Evolutionary conservation across 805 yeast species (phyloP), one percentile per base, ranked within the genome.

Genomic region (Pichia californica): DNA sequence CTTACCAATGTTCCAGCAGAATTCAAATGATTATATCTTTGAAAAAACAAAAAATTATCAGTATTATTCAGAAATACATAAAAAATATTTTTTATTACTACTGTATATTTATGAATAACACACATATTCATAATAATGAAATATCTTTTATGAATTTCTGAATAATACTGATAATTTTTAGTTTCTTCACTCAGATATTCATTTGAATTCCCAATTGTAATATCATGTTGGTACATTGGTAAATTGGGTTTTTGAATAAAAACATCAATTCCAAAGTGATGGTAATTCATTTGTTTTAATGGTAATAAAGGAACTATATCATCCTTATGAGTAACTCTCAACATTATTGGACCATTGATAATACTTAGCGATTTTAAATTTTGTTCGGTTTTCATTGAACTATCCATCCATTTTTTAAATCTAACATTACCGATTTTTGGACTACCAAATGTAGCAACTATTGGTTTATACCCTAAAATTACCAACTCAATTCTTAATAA

Each of bases 241-340:
- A n/a, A n/a, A 23, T 23, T 23, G 25, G 25, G 3, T 68, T 40
- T 2, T 33, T 15, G 31, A 14, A 78, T 74, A 36, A 59, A 61
- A 33, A 77, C 66, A 48, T 78, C 77, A 36, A 69, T 64, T 1
- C 86, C 86, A 3, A 72, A 68, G 40, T 76, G 80, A 2, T 44
- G 46, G 41, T 47, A 62, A 1, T 55, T 53, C 40, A 65, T 50
- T 23, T 64, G 65, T 2, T 69, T 62, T 9, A 83, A 79, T 5
- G 88, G 89, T 21, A 81, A 59, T 45, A 62, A 53, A 0, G 87
- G 83, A 19, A 83, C 77, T 21, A 73, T 53, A 52, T 83, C 89
- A 19, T 67, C 67, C n/a, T 62, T 56, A 53, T 81, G 84, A 9
- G 69, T 70, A 7, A 82, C 76, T 54, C 88, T 67, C 31, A n/a